phyloP scores from a whole-genome alignment of 345 rosid genomes.

The Punica granatum region DNA sequence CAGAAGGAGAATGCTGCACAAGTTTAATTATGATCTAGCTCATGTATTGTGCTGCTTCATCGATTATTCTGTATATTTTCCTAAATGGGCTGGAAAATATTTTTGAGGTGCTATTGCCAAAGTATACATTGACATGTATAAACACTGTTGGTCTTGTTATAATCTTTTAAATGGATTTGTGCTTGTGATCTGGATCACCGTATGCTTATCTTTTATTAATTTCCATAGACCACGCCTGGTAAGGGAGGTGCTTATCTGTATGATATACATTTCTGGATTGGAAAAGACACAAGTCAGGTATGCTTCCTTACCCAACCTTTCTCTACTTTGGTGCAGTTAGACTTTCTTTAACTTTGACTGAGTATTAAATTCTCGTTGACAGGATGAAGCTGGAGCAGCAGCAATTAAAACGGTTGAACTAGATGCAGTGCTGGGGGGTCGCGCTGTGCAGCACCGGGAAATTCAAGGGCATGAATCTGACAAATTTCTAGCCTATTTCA shows the following conservation, averaged over 20 bases:
- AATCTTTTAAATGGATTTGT: not conserved
- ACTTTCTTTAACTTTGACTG: not conserved
- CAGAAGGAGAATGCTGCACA: not conserved
- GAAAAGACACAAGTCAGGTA: conserved; percentile 96
- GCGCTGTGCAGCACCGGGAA: conserved; percentile 96
- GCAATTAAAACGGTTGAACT: conserved; percentile 95
- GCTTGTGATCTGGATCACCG: not conserved
- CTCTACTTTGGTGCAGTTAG: not conserved
- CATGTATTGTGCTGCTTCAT: not conserved
- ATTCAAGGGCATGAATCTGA: conserved; percentile 96
- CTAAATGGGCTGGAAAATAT: not conserved
- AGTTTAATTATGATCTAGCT: not conserved
- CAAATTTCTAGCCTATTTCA: conserved; percentile 89
- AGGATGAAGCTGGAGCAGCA: conserved; percentile 99
- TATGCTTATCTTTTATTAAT: conserved; percentile 3
- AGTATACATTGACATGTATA: not conserved
- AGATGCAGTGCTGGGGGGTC: conserved; percentile 92
- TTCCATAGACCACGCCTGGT: conserved; percentile 60
- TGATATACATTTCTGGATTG: conserved; percentile 98
- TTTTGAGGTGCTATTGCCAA: not conserved
- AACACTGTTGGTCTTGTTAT: not conserved
- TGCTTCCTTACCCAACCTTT: conserved; percentile 3
- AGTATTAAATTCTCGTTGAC: conserved; percentile 5
- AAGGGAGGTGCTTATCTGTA: conserved; percentile 76
- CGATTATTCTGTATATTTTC: not conserved